A percentile compares a stretch with the other conserved stretches of the same genome.
Conservation (phyloP, 768 basidiomycete species). For the Mycena epipterygia region DNA sequence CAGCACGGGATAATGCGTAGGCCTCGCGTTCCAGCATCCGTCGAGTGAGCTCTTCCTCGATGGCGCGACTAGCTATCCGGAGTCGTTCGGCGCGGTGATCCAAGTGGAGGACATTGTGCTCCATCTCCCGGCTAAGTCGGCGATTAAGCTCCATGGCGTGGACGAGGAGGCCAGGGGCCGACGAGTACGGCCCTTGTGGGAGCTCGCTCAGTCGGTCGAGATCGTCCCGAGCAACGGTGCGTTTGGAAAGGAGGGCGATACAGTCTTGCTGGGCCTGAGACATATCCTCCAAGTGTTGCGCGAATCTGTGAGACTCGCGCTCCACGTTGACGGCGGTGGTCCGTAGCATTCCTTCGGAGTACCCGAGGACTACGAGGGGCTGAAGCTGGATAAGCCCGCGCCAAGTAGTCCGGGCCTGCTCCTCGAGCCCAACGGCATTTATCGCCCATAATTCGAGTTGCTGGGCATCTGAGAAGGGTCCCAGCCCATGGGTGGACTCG, state of each 20-base stretch:
- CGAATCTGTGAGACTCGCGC: background rate
- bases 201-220: background rate
- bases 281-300: background rate
- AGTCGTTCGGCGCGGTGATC: background rate
- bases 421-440: accelerated
- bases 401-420: background rate
- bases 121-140: background rate
- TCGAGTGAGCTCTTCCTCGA: background rate
- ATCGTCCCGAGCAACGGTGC: background rate
- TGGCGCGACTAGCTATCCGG: background rate
- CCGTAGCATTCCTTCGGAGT: background rate
- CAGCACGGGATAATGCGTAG: background rate
- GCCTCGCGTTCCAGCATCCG: background rate
- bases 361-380: background rate
- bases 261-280: background rate
- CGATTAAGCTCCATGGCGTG: background rate
- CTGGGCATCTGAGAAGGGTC: background rate
- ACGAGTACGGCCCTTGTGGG: background rate
- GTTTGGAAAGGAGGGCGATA: background rate
- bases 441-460: too few species aligned
- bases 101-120: background rate
- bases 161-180: background rate
- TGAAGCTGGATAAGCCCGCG: too few species aligned
- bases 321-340: background rate
- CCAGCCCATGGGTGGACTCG: background rate